Percentiles rank a stretch among this genome's conserved stretches.
phyloP scores from a whole-genome alignment of 2,329 filamentous ascomycete species.

The Hypoxylon sp. region DNA sequence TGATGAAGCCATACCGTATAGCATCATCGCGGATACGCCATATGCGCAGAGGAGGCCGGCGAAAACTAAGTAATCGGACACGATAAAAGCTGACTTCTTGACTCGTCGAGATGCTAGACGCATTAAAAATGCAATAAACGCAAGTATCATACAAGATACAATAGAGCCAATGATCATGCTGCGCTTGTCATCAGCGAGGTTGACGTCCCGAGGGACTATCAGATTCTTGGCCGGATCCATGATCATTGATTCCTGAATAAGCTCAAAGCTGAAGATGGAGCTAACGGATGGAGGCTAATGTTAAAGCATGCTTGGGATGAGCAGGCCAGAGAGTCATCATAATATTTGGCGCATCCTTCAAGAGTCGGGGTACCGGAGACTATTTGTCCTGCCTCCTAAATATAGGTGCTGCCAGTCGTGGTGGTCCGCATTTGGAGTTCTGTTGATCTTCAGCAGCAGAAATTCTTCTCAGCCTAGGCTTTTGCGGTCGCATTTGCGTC shows the following conservation, averaged over 20 bases:
- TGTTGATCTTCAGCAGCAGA: slow-evolving; percentile 2
- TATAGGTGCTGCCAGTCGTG: background rate
- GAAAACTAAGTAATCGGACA: slow-evolving; percentile 2
- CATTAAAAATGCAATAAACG: slow-evolving; percentile 5
- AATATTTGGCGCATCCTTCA: slow-evolving; percentile 4
- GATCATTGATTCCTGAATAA: background rate
- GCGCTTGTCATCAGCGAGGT: background rate
- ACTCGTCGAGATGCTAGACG: slow-evolving; percentile 2
- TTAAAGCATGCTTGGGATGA: background rate
- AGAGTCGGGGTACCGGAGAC: background rate
- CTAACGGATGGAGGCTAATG: background rate
- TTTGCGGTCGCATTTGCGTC: slow-evolving; percentile 1
- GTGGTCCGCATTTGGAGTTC: background rate
- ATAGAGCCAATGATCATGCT: slow-evolving; percentile 1
- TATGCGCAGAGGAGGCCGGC: background rate
- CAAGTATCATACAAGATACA: slow-evolving; percentile 1
- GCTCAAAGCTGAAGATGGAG: background rate
- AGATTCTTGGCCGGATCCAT: background rate
- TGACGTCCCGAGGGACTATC: slow-evolving; percentile 1
- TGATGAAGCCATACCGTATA: background rate
- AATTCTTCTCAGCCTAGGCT: background rate
- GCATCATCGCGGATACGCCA: background rate
- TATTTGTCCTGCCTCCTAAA: background rate
- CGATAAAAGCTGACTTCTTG: background rate
- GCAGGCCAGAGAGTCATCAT: background rate